Evolutionary conservation across 257 asterid genomes (phyloP).

Genomic region (Solanum microdontum): DNA sequence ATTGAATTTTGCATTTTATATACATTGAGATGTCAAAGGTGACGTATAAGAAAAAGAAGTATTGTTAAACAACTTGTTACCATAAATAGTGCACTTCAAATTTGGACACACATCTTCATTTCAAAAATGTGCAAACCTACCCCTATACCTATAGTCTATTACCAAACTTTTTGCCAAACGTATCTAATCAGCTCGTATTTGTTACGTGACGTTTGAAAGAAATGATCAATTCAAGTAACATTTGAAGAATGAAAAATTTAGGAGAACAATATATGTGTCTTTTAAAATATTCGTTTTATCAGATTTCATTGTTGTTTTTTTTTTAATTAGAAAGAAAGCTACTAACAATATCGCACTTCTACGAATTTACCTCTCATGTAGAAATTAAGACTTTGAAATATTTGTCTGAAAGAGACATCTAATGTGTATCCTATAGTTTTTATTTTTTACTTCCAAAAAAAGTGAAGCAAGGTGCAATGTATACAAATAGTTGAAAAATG

Average conservation of each 20-base stretch:
- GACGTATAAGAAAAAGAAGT: not conserved
- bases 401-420: not conserved
- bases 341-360: too few species aligned
- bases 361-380: not conserved
- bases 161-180: not conserved
- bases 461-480: not conserved
- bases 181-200: not conserved
- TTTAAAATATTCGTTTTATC: too few species aligned
- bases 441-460: not conserved
- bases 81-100: not conserved
- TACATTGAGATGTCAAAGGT: not conserved
- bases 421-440: not conserved
- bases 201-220: too few species aligned
- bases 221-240: not conserved
- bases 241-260: too few species aligned
- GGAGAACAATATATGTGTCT: too few species aligned
- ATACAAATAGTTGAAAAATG: not conserved
- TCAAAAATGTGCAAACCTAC: not conserved
- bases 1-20: conserved; percentile 2
- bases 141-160: not conserved
- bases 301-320: too few species aligned
- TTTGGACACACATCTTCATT: not conserved
- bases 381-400: not conserved
- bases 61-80: not conserved
- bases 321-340: not conserved